These are phyloP conservation scores for Polyporus arcularius DNA, from an alignment of 768 basidiomycete species.

Conservation along the genomic window DNA sequence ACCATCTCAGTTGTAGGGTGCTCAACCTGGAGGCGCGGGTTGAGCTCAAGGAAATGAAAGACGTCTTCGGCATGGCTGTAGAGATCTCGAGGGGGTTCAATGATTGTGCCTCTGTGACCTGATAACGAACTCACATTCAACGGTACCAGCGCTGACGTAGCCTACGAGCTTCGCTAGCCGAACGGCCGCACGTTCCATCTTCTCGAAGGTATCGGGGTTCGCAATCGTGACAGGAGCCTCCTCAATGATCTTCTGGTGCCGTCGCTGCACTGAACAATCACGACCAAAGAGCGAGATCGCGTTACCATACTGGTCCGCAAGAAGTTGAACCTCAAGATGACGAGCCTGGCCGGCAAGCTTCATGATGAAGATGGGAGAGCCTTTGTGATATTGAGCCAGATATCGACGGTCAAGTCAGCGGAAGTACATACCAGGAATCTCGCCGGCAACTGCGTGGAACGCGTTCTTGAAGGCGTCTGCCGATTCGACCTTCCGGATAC, in stretches of 20 bases:
- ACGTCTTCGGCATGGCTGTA: slow-evolving; percentile 92
- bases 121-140: slow-evolving; percentile 71
- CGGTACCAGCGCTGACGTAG: slow-evolving; percentile 98
- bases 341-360: slow-evolving; percentile 97
- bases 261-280: slow-evolving; percentile 98
- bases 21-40: slow-evolving; percentile 99
- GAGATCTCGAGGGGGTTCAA: slow-evolving; percentile 59
- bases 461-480: slow-evolving; percentile 91
- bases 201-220: slow-evolving; percentile 84
- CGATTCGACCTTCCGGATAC: slow-evolving; percentile 92
- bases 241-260: slow-evolving; percentile 99
- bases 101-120: not conserved
- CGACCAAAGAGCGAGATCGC: slow-evolving; percentile 99
- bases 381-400: slow-evolving; percentile 37
- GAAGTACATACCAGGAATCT: slow-evolving; percentile 81
- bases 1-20: slow-evolving; percentile 99
- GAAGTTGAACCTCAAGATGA: slow-evolving; percentile 96
- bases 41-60: slow-evolving; percentile 98
- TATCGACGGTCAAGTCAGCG: slow-evolving; percentile 10
- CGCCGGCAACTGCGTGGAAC: slow-evolving; percentile 90
- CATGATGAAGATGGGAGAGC: slow-evolving; percentile 99
- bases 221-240: slow-evolving; percentile 99
- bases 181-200: slow-evolving; percentile 99
- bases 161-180: slow-evolving; percentile 98
- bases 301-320: slow-evolving; percentile 99